A percentile compares a stretch with the other conserved stretches of the same genome.
Evolutionary conservation across 2,329 filamentous ascomycete species (phyloP).

Genomic region (Elsinoe arachidis): DNA sequence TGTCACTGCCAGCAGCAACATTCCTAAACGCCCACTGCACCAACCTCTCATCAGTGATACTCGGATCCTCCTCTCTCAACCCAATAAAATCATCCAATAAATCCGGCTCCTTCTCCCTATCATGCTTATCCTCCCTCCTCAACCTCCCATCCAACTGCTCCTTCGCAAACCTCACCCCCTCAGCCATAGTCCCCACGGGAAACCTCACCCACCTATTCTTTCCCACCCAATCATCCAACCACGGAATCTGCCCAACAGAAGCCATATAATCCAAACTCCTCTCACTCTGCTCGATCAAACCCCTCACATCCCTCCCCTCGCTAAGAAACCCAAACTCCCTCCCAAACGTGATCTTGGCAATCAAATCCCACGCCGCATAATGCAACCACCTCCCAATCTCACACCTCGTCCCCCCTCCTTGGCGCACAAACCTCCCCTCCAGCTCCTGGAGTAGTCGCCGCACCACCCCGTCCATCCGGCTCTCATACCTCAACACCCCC

Average conservation of each 20-base stretch:
- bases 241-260: slow-evolving; percentile 24
- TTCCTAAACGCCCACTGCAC: slow-evolving; percentile 14
- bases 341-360: slow-evolving; percentile 41
- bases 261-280: slow-evolving; percentile 12
- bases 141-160: neutral
- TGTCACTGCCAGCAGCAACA: slow-evolving; percentile 31
- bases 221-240: slow-evolving; percentile 19
- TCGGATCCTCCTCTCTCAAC: slow-evolving; percentile 7
- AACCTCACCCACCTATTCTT: slow-evolving; percentile 1
- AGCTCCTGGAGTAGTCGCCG: slow-evolving; percentile 40
- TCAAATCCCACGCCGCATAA: slow-evolving; percentile 74
- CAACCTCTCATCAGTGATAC: neutral
- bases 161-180: neutral
- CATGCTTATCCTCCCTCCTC: neutral
- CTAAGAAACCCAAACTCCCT: slow-evolving; percentile 20
- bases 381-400: slow-evolving; percentile 66
- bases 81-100: slow-evolving; percentile 2
- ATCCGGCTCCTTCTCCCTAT: slow-evolving; percentile 3
- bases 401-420: slow-evolving; percentile 37
- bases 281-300: slow-evolving; percentile 21
- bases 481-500: slow-evolving; percentile 2
- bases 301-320: slow-evolving; percentile 13
- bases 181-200: neutral
- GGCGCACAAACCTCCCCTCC: slow-evolving; percentile 27
- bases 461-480: neutral